A percentile compares a stretch with the other conserved stretches of the same genome.
phyloP scores from a whole-genome alignment of 2,329 filamentous ascomycete species.

The Ceratocystis eucalypticola region DNA sequence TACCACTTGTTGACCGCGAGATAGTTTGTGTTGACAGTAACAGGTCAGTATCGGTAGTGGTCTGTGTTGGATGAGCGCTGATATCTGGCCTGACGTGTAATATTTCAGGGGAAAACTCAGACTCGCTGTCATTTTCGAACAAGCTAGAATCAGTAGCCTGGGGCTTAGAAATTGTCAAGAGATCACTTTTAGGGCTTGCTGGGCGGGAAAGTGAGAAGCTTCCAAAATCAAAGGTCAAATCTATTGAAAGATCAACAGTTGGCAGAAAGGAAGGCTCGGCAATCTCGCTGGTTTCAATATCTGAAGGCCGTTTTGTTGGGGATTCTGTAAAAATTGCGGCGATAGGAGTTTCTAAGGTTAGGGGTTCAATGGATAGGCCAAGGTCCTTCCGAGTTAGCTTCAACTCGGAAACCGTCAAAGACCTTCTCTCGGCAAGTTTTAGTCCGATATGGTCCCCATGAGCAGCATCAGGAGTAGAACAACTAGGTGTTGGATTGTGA shows the following conservation, averaged over 20 bases:
- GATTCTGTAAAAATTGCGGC: constrained; percentile 4
- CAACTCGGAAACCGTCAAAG: constrained; percentile 12
- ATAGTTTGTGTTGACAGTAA: constrained; percentile 17
- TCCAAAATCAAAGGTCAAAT: constrained; percentile 21
- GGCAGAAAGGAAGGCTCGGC: background rate
- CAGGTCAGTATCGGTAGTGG: background rate
- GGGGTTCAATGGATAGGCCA: background rate
- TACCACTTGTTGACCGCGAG: constrained; percentile 35
- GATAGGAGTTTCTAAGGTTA: constrained; percentile 1
- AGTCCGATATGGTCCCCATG: background rate
- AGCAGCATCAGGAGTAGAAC: background rate
- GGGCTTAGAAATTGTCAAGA: constrained; percentile 36
- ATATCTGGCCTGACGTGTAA: constrained; percentile 32
- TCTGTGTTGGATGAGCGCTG: constrained; percentile 30
- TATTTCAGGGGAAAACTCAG: constrained; percentile 25
- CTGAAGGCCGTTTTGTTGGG: background rate
- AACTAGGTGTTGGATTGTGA: background rate
- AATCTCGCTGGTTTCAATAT: background rate
- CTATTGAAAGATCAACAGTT: constrained; percentile 4
- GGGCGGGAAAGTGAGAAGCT: constrained; percentile 27
- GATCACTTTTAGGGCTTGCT: constrained; percentile 16
- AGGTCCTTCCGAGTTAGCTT: background rate
- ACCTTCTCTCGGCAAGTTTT: background rate
- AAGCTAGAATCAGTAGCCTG: constrained; percentile 36
- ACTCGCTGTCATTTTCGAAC: constrained; percentile 30